A percentile compares a stretch with the other conserved stretches of the same genome.
phyloP scores from a whole-genome alignment of 257 asterid genomes.

The Craterostigma plantagineum region DNA sequence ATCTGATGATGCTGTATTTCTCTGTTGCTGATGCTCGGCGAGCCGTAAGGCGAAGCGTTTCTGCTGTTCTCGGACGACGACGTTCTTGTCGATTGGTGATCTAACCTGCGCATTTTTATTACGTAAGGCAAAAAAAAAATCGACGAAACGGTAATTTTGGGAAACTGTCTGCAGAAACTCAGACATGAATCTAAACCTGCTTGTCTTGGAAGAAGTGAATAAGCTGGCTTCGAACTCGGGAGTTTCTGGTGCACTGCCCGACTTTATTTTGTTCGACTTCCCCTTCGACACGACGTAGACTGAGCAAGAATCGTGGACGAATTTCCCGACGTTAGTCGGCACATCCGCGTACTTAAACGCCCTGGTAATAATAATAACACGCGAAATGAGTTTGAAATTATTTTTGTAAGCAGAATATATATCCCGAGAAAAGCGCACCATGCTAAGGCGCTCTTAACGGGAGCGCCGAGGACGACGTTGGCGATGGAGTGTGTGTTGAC shows the following conservation, averaged over 20 bases:
- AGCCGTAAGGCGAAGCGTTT: slow-evolving; percentile 13
- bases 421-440: too few species aligned
- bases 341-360: slow-evolving; percentile 54
- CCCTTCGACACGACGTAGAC: slow-evolving; percentile 41
- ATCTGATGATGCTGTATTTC: slow-evolving; percentile 1
- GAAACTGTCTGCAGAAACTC: too few species aligned
- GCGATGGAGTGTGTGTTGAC: slow-evolving; percentile 18
- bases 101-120: too few species aligned
- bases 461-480: slow-evolving; percentile 53
- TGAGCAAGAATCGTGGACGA: slow-evolving; percentile 49
- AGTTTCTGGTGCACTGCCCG: slow-evolving; percentile 23
- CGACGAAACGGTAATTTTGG: too few species aligned
- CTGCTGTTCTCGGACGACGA: too few species aligned
- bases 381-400: too few species aligned
- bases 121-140: too few species aligned
- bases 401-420: too few species aligned
- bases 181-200: too few species aligned
- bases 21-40: slow-evolving; percentile 14
- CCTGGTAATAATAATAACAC: slow-evolving; percentile 16
- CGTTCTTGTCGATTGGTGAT: too few species aligned
- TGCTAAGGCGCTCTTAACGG: slow-evolving; percentile 39
- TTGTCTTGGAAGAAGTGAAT: too few species aligned
- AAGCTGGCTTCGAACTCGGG: slow-evolving; percentile 9
- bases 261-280: slow-evolving; percentile 26
- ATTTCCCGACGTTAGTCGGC: slow-evolving; percentile 26